phyloP scores from a whole-genome alignment of 208 protist species.

The Leishmania turanica region DNA sequence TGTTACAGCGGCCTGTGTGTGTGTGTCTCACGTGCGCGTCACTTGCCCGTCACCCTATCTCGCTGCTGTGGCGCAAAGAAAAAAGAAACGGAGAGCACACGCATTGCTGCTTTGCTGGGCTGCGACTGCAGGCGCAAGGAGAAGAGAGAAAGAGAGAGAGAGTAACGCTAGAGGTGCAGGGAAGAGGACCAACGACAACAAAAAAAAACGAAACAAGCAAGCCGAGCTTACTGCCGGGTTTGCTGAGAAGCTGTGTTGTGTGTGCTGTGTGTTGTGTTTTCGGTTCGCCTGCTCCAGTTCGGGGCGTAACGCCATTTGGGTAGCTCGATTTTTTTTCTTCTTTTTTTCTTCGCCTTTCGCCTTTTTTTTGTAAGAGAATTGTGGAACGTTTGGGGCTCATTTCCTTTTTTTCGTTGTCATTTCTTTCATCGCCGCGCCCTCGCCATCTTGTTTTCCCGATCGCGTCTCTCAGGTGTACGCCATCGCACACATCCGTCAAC shows the following conservation, averaged over 20 bases:
- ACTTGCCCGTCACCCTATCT: background rate
- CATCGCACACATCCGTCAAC: background rate
- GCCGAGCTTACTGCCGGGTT: background rate
- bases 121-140: background rate
- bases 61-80: background rate
- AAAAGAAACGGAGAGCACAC: background rate
- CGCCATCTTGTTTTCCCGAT: background rate
- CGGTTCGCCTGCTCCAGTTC: background rate
- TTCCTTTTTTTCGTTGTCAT: background rate
- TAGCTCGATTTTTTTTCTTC: background rate
- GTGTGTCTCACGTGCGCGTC: background rate
- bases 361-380: background rate
- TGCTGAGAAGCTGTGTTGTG: background rate
- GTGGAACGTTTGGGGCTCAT: background rate
- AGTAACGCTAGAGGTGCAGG: background rate
- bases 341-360: background rate
- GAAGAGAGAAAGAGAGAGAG: background rate
- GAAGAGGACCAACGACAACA: background rate
- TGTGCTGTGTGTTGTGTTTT: background rate
- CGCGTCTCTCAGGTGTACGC: background rate
- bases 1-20: background rate
- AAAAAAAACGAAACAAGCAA: background rate
- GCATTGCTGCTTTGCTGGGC: background rate
- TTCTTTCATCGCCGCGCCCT: too few relatives aligned
- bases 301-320: background rate